phyloP scores from a whole-genome alignment of 2,329 filamentous ascomycete species.

The Hypoxylon sp. region DNA sequence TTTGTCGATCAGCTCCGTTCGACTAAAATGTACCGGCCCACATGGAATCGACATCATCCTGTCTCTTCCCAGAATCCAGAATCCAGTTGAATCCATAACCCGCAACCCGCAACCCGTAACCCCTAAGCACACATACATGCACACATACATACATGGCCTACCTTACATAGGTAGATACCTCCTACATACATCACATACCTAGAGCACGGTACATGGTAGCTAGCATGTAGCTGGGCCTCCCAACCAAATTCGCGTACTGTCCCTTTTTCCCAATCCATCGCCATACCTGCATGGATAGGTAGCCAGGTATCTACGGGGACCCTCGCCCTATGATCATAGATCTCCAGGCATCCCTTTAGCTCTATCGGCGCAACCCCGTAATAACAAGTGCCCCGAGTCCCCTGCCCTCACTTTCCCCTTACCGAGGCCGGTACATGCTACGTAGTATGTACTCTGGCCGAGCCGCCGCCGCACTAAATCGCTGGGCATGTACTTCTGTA shows the following conservation, averaged over 20 bases:
- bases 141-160: not conserved
- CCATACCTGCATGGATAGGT: slow-evolving; percentile 14
- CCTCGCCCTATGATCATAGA: slow-evolving; percentile 44
- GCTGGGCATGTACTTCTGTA: slow-evolving; percentile 23
- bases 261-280: slow-evolving; percentile 23
- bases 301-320: slow-evolving; percentile 24
- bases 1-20: slow-evolving; percentile 46
- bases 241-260: slow-evolving; percentile 14
- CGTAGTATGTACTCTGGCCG: slow-evolving; percentile 36
- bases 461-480: slow-evolving; percentile 36
- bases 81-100: slow-evolving; percentile 16
- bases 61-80: slow-evolving; percentile 32
- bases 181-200: slow-evolving; percentile 6
- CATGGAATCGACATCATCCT: slow-evolving; percentile 37
- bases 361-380: slow-evolving; percentile 42
- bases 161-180: too few species aligned
- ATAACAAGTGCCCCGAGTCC: slow-evolving; percentile 27
- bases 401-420: slow-evolving; percentile 38
- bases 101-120: not conserved
- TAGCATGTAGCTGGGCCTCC: slow-evolving; percentile 19
- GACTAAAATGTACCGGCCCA: slow-evolving; percentile 43
- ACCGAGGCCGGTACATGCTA: slow-evolving; percentile 37
- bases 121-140: not conserved
- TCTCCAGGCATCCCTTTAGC: slow-evolving; percentile 33
- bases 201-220: slow-evolving; percentile 12